These are phyloP conservation scores for Ustilago loliicola DNA, from an alignment of 1,284 basidiomycete genomes.

Conservation along the genomic window DNA sequence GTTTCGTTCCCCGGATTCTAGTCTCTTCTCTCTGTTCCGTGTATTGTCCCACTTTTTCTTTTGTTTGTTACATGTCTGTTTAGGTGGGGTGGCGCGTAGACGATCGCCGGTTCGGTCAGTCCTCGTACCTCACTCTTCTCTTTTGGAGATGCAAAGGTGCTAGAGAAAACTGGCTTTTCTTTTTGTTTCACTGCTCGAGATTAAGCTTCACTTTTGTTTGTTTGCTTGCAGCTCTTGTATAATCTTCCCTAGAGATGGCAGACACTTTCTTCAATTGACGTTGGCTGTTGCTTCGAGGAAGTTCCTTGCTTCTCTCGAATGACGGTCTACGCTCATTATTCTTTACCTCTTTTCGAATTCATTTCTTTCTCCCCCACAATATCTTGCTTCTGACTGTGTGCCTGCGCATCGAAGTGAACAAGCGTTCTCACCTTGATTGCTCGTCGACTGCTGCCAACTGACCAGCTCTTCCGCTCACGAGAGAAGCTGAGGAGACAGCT, in stretches of 20 bases:
- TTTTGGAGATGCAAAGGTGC: constrained; percentile 16
- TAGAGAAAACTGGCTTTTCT: constrained; percentile 38
- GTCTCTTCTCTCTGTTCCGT: constrained; percentile 4
- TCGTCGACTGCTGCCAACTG: not conserved
- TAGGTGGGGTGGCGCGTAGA: constrained; percentile 32
- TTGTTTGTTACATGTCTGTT: constrained; percentile 26
- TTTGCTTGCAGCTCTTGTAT: constrained; percentile 12
- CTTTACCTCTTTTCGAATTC: constrained; percentile 15
- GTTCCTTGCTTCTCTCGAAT: not conserved
- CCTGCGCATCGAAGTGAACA: not conserved
- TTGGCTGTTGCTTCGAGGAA: not conserved
- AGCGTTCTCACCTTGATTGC: too few relatives aligned
- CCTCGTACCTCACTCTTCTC: constrained; percentile 29
- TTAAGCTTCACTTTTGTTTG: not conserved
- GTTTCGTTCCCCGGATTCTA: constrained; percentile 10
- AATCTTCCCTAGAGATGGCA: constrained; percentile 20
- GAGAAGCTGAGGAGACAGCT: not conserved
- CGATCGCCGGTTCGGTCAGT: constrained; percentile 48
- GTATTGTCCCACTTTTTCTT: constrained; percentile 8
- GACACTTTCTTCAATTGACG: constrained; percentile 11
- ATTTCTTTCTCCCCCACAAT: constrained; percentile 3
- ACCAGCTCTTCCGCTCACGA: not conserved
- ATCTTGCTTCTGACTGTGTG: constrained; percentile 1
- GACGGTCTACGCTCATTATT: not conserved
- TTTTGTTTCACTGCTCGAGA: constrained; percentile 25